A percentile compares a stretch with the other conserved stretches of the same genome.
Evolutionary conservation across 2,329 filamentous ascomycete genomes (phyloP).

Genomic region (Colletotrichum nymphaeae): DNA sequence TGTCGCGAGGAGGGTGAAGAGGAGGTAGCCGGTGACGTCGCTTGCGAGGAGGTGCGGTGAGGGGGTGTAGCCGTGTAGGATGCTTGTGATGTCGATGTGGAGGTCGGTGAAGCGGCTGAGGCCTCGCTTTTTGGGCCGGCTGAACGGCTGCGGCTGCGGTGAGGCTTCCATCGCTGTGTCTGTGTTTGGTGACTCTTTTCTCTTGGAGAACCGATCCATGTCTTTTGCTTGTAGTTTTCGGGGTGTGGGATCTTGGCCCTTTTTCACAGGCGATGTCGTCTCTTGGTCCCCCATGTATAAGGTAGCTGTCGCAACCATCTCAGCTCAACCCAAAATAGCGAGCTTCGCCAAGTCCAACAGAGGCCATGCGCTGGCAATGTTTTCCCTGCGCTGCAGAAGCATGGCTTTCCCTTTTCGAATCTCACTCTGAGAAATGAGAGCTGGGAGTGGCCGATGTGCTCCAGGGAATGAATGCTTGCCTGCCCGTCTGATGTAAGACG

Average conservation of each 20-base stretch:
- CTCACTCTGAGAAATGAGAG: neutral
- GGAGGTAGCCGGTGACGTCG: slow-evolving; percentile 9
- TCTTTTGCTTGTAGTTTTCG: neutral
- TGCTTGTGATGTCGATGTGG: slow-evolving; percentile 4
- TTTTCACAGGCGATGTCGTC: slow-evolving; percentile 4
- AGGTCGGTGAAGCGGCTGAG: slow-evolving; percentile 22
- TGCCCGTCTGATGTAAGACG: slow-evolving; percentile 31
- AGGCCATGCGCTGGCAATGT: slow-evolving; percentile 14
- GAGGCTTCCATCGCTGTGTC: slow-evolving; percentile 4
- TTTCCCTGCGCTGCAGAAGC: neutral
- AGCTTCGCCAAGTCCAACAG: neutral
- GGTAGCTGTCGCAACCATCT: too few relatives aligned
- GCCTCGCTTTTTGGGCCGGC: neutral
- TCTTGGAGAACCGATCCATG: neutral
- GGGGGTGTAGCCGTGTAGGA: neutral
- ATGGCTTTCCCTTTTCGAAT: neutral
- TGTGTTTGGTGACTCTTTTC: neutral
- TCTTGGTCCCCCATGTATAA: too few relatives aligned
- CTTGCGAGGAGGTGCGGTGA: slow-evolving; percentile 13
- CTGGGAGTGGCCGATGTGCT: neutral
- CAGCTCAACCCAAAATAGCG: too few relatives aligned
- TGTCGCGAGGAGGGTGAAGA: slow-evolving; percentile 6
- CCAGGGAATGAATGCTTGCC: neutral
- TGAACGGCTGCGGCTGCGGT: neutral
- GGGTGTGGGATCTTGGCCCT: neutral